Evolutionary conservation across 2,329 filamentous ascomycete species (phyloP).

Genomic region (Hymenoscyphus linearis): DNA sequence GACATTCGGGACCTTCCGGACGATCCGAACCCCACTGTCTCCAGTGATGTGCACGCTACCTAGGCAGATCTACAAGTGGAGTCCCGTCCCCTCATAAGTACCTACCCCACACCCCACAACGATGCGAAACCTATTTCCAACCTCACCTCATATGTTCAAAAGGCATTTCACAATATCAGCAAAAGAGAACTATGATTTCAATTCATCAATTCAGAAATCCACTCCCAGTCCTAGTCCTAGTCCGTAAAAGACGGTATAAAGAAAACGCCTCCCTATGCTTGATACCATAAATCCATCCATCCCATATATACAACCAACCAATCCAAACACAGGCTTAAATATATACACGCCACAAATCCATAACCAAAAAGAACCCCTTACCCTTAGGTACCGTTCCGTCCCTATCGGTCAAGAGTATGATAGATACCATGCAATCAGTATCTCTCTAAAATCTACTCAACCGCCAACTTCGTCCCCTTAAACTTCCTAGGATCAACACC

Average conservation of each 20-base stretch:
- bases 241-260: too few relatives aligned
- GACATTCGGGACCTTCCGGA: too few relatives aligned
- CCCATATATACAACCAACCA: not conserved
- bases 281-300: not conserved
- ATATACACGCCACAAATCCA: not conserved
- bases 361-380: too few relatives aligned
- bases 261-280: not conserved
- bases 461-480: not conserved
- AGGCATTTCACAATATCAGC: not conserved
- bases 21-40: not conserved
- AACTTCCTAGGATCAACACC: slow-evolving; percentile 29
- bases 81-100: too few relatives aligned
- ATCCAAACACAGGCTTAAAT: not conserved
- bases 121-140: not conserved
- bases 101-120: too few relatives aligned
- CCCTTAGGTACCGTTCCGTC: not conserved
- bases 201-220: not conserved
- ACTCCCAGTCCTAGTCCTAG: too few relatives aligned
- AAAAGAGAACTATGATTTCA: not conserved
- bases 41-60: not conserved
- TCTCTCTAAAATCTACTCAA: not conserved
- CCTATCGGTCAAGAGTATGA: too few relatives aligned
- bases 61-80: too few relatives aligned
- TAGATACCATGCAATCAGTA: too few relatives aligned
- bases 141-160: not conserved